Evolutionary conservation across 345 rosid species (phyloP).

Genomic region (Clarkia xantiana): DNA sequence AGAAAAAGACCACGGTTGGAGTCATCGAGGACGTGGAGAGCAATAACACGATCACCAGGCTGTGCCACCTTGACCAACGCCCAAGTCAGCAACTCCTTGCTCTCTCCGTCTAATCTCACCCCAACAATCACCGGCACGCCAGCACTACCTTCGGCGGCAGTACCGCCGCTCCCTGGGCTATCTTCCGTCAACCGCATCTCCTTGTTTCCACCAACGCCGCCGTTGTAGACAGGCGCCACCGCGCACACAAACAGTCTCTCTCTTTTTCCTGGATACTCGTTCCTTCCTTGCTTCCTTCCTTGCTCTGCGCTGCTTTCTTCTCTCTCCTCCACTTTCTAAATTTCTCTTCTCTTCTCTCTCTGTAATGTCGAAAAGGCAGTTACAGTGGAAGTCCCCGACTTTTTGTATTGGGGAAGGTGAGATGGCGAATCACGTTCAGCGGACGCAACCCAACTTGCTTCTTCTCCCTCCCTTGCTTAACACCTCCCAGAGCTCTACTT

Average conservation of each 20-base stretch:
- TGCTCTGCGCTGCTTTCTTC: conserved; percentile 10
- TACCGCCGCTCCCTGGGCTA: conserved; percentile 6
- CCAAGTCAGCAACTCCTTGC: conserved; percentile 80
- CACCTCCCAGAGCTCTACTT: too few relatives aligned
- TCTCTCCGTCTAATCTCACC: conserved; percentile 53
- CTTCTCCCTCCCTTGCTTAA: too few relatives aligned
- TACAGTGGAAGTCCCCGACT: neutral
- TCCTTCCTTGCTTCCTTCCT: too few relatives aligned
- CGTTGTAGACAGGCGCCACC: neutral
- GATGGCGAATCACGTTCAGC: too few relatives aligned
- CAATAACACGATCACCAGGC: conserved; percentile 75
- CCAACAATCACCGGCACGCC: conserved; percentile 55
- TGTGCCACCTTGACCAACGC: conserved; percentile 61
- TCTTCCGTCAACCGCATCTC: conserved; percentile 5
- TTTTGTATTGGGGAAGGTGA: conserved; percentile 2
- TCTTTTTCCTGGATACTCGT: conserved; percentile 17
- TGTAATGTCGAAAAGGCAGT: neutral
- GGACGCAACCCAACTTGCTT: too few relatives aligned
- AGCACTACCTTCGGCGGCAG: conserved; percentile 4
- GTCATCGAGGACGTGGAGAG: conserved; percentile 72
- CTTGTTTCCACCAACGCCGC: neutral
- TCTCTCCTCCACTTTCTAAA: too few relatives aligned
- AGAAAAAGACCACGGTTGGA: conserved; percentile 14
- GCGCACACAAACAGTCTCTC: too few relatives aligned
- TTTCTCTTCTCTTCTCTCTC: too few relatives aligned